These are phyloP conservation scores for Colletotrichum melonis DNA, from an alignment of 2,329 filamentous ascomycete species.

Conservation along the genomic window DNA sequence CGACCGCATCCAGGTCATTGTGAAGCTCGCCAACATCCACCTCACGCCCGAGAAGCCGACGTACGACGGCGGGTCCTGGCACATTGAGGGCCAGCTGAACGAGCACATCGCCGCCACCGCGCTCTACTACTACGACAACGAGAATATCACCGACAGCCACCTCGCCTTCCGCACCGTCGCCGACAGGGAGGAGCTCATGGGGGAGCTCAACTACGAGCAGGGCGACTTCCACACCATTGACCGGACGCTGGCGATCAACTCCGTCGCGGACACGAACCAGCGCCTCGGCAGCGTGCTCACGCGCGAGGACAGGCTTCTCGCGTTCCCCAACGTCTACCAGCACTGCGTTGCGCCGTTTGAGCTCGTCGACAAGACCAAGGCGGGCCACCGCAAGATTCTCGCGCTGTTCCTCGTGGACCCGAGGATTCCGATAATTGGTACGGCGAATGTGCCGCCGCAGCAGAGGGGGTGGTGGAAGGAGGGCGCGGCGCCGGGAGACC, in stretches of 20 bases:
- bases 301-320: conserved; percentile 59
- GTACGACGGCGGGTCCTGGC: conserved; percentile 66
- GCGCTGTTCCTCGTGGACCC: conserved; percentile 73
- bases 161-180: conserved; percentile 62
- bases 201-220: conserved; percentile 45
- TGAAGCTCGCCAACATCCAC: conserved; percentile 72
- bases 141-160: conserved; percentile 67
- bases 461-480: conserved; percentile 52
- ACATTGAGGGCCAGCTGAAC: conserved; percentile 67
- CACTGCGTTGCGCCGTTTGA: conserved; percentile 63
- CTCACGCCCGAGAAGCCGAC: conserved; percentile 67
- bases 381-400: conserved; percentile 70
- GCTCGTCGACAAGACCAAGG: conserved; percentile 60
- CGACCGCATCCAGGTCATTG: conserved; percentile 67
- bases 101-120: conserved; percentile 74
- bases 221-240: conserved; percentile 47
- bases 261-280: conserved; percentile 44
- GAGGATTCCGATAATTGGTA: conserved; percentile 53
- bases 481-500: neutral
- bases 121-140: conserved; percentile 69
- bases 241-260: conserved; percentile 48
- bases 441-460: conserved; percentile 58
- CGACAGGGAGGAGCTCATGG: conserved; percentile 43
- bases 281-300: conserved; percentile 60
- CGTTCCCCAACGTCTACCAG: conserved; percentile 67